These are phyloP conservation scores for Fusarium marasasianum DNA, from an alignment of 2,329 filamentous ascomycete species.

Conservation along the genomic window DNA sequence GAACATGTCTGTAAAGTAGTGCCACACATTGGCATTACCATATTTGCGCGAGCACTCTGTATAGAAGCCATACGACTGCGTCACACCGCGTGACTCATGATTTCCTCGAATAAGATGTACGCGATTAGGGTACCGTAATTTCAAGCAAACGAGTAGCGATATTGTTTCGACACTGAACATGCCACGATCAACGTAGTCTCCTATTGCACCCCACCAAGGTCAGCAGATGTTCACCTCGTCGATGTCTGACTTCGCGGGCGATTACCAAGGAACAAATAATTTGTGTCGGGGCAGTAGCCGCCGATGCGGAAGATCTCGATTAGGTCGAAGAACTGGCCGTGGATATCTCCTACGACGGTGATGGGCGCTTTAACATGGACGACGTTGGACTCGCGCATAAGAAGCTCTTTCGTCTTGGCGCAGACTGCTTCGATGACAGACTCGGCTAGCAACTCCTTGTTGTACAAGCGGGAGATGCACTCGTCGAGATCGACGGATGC, in stretches of 20 bases:
- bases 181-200: slow-evolving; percentile 97
- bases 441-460: slow-evolving; percentile 95
- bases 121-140: slow-evolving; percentile 93
- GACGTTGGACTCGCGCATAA: slow-evolving; percentile 99
- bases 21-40: slow-evolving; percentile 98
- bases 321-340: slow-evolving; percentile 98
- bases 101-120: slow-evolving; percentile 97
- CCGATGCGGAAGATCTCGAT: slow-evolving; percentile 99
- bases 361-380: slow-evolving; percentile 96
- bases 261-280: slow-evolving; percentile 94
- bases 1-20: slow-evolving; percentile 99
- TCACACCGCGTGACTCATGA: slow-evolving; percentile 96
- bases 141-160: slow-evolving; percentile 95
- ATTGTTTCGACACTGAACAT: slow-evolving; percentile 99
- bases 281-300: slow-evolving; percentile 96
- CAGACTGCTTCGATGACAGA: slow-evolving; percentile 99
- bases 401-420: slow-evolving; percentile 96
- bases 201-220: slow-evolving; percentile 54
- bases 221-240: slow-evolving; percentile 6
- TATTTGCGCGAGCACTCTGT: slow-evolving; percentile 98
- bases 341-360: slow-evolving; percentile 97
- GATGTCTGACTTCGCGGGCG: not conserved
- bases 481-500: slow-evolving; percentile 98
- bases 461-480: slow-evolving; percentile 96
- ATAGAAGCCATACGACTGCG: slow-evolving; percentile 98